Base-by-base conservation (phyloP, 352 stramenopile species). In the Pythium graminicola region DNA sequence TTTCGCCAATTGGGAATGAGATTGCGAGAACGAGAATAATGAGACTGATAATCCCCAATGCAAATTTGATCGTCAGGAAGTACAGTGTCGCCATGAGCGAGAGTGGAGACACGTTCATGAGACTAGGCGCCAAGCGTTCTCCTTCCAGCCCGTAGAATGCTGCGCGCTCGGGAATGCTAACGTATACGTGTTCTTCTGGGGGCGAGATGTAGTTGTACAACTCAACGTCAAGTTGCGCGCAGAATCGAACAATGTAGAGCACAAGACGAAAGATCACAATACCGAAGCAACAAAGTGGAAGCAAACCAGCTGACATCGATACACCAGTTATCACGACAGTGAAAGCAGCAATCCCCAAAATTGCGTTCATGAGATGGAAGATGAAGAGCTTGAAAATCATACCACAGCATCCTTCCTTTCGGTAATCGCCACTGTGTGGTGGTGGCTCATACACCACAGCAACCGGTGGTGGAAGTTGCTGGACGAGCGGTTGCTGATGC, bases 11-110 rank as follows among this genome's bases (percentile, higher is more conserved):
- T 5, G 75, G 67, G 23, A 85, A 24, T 14, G 55, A 47, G 6
- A 73, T 54, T 16, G 69, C 56, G 35, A 84, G 2, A 2, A 55
- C 44, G 16, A 83, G 52, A 0, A 67, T 59, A 5, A 79, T 49
- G 10, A 58, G 46, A 39, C 76, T 87, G 10, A 62, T 22, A 23
- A 84, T 64, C n/a, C 70, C 64, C 7, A 87, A 10, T 1, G 67
- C 68, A 35, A 86, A 78, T 62, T 89, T 89, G 59, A 86, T 60
- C 1, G 73, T 74, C 32, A 59, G 29, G 31, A 89, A 87, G 61
- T 89, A 89, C 10, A 89, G 48, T 23, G 61, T 67, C 2, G 66
- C 76, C 35, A 81, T 65, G 29, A 89, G 56, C 23, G 72, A 72
- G n/a, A 83, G 59, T 6, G 73, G 76, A 40, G 78, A 89, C 27